phyloP scores from a whole-genome alignment of 345 rosid species.

The Hevea brasiliensis region DNA sequence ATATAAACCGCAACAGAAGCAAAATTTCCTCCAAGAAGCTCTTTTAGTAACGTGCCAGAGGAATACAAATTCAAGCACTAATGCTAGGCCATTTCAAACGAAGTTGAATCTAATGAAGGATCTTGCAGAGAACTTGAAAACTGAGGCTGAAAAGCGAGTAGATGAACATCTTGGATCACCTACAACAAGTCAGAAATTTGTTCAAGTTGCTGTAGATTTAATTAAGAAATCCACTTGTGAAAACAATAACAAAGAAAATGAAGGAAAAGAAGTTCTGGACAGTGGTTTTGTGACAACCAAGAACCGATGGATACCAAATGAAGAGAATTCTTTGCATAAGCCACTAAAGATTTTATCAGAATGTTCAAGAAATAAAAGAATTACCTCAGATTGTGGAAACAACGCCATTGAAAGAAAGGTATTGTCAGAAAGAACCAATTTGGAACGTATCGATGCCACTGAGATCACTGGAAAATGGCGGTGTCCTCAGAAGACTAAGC shows the following conservation, averaged over 20 bases:
- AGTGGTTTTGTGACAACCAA: constrained; percentile 56
- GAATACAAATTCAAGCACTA: constrained; percentile 9
- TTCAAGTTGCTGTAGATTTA: constrained; percentile 12
- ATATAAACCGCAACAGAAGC: constrained; percentile 25
- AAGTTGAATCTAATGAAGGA: not conserved
- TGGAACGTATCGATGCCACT: constrained; percentile 25
- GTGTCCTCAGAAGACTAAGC: constrained; percentile 77
- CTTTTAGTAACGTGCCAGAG: not conserved
- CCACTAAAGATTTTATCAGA: constrained; percentile 22
- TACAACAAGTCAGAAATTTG: not conserved
- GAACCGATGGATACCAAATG: constrained; percentile 30
- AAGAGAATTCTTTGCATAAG: constrained; percentile 22
- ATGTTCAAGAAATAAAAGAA: constrained; percentile 32
- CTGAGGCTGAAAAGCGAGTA: constrained; percentile 13
- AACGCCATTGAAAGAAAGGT: constrained; percentile 38
- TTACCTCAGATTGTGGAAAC: constrained; percentile 10
- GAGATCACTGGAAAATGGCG: constrained; percentile 67
- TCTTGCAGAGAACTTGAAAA: constrained; percentile 9
- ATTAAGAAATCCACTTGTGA: constrained; percentile 3
- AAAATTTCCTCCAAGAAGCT: constrained; percentile 19
- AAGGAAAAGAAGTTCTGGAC: constrained; percentile 19
- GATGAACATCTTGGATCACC: constrained; percentile 5
- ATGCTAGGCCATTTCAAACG: constrained; percentile 9
- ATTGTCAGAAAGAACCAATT: constrained; percentile 53
- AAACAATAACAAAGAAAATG: constrained; percentile 38